These are phyloP conservation scores for Xerocomellus dryophilus DNA, from an alignment of 768 basidiomycete genomes.

Conservation along the genomic window DNA sequence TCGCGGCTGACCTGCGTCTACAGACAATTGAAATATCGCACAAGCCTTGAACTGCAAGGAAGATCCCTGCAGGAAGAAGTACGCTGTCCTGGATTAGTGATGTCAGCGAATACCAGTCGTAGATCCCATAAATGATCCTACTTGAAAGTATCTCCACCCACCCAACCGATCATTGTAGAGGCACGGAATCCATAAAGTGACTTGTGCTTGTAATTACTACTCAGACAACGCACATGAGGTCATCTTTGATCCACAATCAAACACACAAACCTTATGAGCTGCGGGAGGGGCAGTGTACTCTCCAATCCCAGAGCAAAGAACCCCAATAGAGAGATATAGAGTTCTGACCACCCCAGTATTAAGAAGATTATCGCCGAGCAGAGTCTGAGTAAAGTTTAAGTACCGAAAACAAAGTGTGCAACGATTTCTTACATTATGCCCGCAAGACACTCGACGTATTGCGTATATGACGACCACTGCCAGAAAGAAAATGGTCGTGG, in stretches of 20 bases:
- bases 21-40: slow-evolving; percentile 76
- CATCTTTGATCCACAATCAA: slow-evolving; percentile 3
- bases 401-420: slow-evolving; percentile 5
- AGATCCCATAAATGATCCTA: slow-evolving; percentile 32
- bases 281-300: slow-evolving; percentile 83
- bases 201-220: slow-evolving; percentile 73
- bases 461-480: slow-evolving; percentile 78
- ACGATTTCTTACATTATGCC: slow-evolving; percentile 58
- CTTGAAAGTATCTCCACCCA: slow-evolving; percentile 86
- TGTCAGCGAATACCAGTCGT: slow-evolving; percentile 14
- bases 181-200: slow-evolving; percentile 83
- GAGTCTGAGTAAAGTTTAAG: slow-evolving; percentile 37
- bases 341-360: slow-evolving; percentile 61
- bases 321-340: slow-evolving; percentile 63
- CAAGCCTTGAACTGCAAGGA: slow-evolving; percentile 82
- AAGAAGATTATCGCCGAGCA: slow-evolving; percentile 72
- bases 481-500: slow-evolving; percentile 73
- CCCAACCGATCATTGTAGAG: slow-evolving; percentile 81
- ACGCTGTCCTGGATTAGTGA: slow-evolving; percentile 52
- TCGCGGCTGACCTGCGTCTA: slow-evolving; percentile 63
- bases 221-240: slow-evolving; percentile 20
- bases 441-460: slow-evolving; percentile 81
- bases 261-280: slow-evolving; percentile 62
- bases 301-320: slow-evolving; percentile 80
- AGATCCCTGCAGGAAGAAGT: slow-evolving; percentile 72